Percentiles rank a stretch among this genome's conserved stretches.
Evolutionary conservation across 2,329 filamentous ascomycete genomes (phyloP).

Genomic region (Aspergillus pseudotamarii): DNA sequence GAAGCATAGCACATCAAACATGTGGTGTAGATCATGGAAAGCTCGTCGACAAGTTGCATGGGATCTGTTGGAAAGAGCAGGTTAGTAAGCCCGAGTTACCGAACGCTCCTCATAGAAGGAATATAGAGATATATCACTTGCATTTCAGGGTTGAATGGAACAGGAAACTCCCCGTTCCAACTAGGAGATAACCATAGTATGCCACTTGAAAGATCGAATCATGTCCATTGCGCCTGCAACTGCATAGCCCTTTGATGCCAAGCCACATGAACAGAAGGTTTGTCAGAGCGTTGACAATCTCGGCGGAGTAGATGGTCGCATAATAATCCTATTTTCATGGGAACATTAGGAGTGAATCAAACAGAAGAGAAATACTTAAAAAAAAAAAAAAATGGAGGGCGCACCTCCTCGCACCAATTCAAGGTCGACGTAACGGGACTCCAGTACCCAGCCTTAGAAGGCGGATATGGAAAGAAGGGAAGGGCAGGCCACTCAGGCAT

Average conservation of each 20-base stretch:
- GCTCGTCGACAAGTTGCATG: conserved; percentile 71
- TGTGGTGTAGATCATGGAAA: conserved; percentile 73
- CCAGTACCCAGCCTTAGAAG: conserved; percentile 63
- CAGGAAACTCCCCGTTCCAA: conserved; percentile 63
- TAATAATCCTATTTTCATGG: conserved; percentile 65
- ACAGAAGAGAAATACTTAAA: not conserved
- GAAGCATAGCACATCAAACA: conserved; percentile 73
- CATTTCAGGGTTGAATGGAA: conserved; percentile 68
- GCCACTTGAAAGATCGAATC: conserved; percentile 73
- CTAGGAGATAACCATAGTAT: conserved; percentile 64
- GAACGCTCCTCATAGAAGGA: not conserved
- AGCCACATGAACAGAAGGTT: conserved; percentile 82
- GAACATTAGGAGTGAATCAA: conserved; percentile 11
- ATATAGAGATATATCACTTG: conserved; percentile 32
- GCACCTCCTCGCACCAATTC: conserved; percentile 80
- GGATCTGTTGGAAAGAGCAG: conserved; percentile 53
- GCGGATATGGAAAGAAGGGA: conserved; percentile 46
- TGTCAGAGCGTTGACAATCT: conserved; percentile 79
- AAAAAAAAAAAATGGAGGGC: conserved; percentile 8
- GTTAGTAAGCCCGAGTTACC: conserved; percentile 21
- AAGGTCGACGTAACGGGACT: conserved; percentile 70
- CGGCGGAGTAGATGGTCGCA: conserved; percentile 73
- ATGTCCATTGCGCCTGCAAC: conserved; percentile 72
- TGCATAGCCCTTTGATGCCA: conserved; percentile 72
- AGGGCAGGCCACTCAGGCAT: conserved; percentile 34